A percentile compares a stretch with the other conserved stretches of the same genome.
Evolutionary conservation across 768 basidiomycete species (phyloP).

Genomic region (Asterophora lycoperdoides): DNA sequence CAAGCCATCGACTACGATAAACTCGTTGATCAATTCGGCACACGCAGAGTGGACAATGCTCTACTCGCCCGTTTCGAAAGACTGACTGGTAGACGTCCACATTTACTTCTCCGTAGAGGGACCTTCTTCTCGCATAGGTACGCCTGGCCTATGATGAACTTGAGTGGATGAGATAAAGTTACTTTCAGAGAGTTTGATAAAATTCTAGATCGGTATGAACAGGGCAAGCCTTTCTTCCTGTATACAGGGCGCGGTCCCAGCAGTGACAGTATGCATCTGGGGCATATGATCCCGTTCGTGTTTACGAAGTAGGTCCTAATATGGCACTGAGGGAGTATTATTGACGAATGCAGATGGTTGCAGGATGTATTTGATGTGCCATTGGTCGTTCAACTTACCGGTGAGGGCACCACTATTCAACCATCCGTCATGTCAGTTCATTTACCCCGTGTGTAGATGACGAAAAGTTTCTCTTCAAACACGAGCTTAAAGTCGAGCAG

Average conservation of each 20-base stretch:
- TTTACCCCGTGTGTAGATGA: conserved; percentile 58
- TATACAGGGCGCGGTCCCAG: conserved; percentile 98
- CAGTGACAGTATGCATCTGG: conserved; percentile 95
- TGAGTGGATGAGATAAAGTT: neutral
- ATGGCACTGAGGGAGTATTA: neutral
- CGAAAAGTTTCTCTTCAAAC: conserved; percentile 98
- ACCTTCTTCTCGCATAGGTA: conserved; percentile 99
- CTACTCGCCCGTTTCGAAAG: conserved; percentile 87
- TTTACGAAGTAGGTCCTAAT: conserved; percentile 80
- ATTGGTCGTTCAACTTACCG: conserved; percentile 92
- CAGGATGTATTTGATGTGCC: conserved; percentile 96
- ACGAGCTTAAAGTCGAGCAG: conserved; percentile 87
- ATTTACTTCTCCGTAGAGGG: conserved; percentile 82
- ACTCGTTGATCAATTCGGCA: conserved; percentile 91
- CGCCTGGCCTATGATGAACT: conserved; percentile 16
- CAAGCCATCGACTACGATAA: conserved; percentile 97
- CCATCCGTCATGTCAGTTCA: neutral
- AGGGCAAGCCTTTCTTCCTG: conserved; percentile 95
- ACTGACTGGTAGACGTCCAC: conserved; percentile 84
- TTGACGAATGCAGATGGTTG: conserved; percentile 64
- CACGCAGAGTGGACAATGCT: conserved; percentile 69
- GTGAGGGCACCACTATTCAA: conserved; percentile 32
- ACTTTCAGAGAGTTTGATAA: conserved; percentile 80
- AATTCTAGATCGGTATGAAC: conserved; percentile 93
- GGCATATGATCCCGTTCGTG: conserved; percentile 95